A percentile compares a stretch with the other conserved stretches of the same genome.
These are phyloP conservation scores for Micractinium conductrix DNA, from an alignment of 139 green algal genomes.

Conservation along the genomic window DNA sequence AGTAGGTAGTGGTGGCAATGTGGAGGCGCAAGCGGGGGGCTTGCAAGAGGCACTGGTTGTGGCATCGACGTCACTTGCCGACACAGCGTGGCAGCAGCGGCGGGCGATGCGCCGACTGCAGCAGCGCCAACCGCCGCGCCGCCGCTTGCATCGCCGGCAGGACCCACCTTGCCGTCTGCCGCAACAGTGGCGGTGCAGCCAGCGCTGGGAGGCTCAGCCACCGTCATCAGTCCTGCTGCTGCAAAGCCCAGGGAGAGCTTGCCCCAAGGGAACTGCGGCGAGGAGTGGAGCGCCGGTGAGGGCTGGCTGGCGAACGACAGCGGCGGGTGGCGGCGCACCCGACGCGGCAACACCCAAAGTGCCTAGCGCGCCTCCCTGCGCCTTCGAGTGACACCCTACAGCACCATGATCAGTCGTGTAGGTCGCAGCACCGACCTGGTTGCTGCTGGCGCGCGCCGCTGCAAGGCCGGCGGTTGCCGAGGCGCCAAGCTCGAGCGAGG, in stretches of 20 bases:
- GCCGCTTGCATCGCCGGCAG: too few relatives aligned
- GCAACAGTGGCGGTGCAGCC: neutral
- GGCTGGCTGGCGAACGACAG: neutral
- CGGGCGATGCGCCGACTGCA: too few relatives aligned
- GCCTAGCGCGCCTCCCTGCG: too few relatives aligned
- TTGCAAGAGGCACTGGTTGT: too few relatives aligned
- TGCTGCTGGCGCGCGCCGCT: neutral
- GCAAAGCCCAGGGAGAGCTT: constrained; percentile 34
- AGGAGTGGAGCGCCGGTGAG: neutral
- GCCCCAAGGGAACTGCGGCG: constrained; percentile 28
- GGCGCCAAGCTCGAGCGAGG: neutral
- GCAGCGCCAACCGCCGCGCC: too few relatives aligned
- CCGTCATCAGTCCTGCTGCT: constrained; percentile 37
- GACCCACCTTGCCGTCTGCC: constrained; percentile 1
- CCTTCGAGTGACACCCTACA: too few relatives aligned
- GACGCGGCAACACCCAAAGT: too few relatives aligned
- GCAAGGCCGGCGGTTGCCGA: constrained; percentile 10
- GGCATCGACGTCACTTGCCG: too few relatives aligned
- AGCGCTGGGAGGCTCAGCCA: constrained; percentile 32
- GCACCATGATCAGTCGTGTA: neutral
- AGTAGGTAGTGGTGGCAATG: too few relatives aligned
- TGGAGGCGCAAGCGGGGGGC: too few relatives aligned
- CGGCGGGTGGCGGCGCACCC: neutral
- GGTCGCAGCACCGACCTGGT: neutral
- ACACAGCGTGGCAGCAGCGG: too few relatives aligned